Percentiles rank a stretch among this genome's conserved stretches.
Evolutionary conservation across 116 monocot species (phyloP).

Genomic region (Papilionanthe hybrid): DNA sequence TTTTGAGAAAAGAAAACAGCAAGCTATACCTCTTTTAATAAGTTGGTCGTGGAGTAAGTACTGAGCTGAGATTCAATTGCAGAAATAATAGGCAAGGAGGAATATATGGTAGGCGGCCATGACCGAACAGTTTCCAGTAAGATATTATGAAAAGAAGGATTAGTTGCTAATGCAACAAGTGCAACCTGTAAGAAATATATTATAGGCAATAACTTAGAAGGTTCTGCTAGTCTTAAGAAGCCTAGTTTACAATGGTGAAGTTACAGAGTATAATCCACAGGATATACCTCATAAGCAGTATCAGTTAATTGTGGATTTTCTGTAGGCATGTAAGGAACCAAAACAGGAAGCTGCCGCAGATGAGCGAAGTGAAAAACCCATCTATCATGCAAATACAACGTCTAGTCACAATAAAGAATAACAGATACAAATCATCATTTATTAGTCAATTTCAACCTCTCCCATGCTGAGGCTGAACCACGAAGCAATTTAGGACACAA

Average conservation of each 20-base stretch:
- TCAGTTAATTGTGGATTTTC: slow-evolving; percentile 82
- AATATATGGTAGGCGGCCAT: slow-evolving; percentile 79
- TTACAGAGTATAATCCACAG: not conserved
- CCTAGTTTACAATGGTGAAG: not conserved
- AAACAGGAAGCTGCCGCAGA: slow-evolving; percentile 92
- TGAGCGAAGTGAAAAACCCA: slow-evolving; percentile 99
- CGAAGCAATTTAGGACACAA: slow-evolving; percentile 91
- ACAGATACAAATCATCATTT: slow-evolving; percentile 8
- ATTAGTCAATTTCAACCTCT: slow-evolving; percentile 45
- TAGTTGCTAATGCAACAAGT: slow-evolving; percentile 89
- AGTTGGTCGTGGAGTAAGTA: slow-evolving; percentile 69
- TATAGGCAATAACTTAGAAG: not conserved
- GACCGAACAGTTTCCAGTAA: slow-evolving; percentile 75
- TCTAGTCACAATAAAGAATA: slow-evolving; percentile 5
- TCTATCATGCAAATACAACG: slow-evolving; percentile 36
- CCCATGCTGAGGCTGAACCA: slow-evolving; percentile 94
- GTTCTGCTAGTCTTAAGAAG: not conserved
- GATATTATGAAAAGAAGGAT: slow-evolving; percentile 78
- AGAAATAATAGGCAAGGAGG: slow-evolving; percentile 83
- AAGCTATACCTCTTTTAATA: slow-evolving; percentile 72
- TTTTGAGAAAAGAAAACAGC: not conserved
- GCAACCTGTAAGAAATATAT: slow-evolving; percentile 59
- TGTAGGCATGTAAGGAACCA: slow-evolving; percentile 93
- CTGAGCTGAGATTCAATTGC: slow-evolving; percentile 92
- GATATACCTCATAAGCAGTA: slow-evolving; percentile 93